Base-by-base conservation (phyloP, 176 grass and related monocot species). In the Triticum turgidum region DNA sequence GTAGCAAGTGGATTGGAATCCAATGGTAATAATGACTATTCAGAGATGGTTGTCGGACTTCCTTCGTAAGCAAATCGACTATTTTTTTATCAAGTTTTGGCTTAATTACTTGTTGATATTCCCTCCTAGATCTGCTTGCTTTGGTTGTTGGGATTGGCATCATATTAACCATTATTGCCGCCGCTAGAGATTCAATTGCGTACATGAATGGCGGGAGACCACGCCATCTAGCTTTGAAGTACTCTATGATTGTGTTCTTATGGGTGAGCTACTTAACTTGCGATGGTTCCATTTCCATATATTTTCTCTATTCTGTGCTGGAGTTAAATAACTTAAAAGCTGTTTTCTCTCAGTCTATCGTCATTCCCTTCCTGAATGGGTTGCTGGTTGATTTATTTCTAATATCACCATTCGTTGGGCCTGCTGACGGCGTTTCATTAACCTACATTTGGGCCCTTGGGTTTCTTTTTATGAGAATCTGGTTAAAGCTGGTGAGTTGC, bases 111-210 rank as follows among this genome's bases (percentile, higher is more conserved):
- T 80, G 61, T 54, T 12, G 17, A 42, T 84, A 17, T 77, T 77
- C 11, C 64, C 30, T 24, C 29, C 63, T 66, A 92, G 91, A 87
- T 92, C 8, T 92, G 34, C 84, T 83, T 75, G 84, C 88, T 80
- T 86, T 76, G 67, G 38, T 64, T 69, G 18, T 84, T 49, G 84
- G 80, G 81, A 84, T 87, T 71, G 85, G 76, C 56, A 65, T 87
- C 44, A 84, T 78, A 75, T 93, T 82, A 69, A 77, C 74, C 64
- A 64, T 70, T 80, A 25, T 89, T 75, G 77, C 76, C 15, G 45
- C 37, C 20, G 27, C 83, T 68, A 64, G 84, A 69, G 82, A 86
- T 77, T 70, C 21, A 20, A 81, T 62, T 65, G 38, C 81, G 4
- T 66, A 81, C n/a, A 61, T 76, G 15, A 79, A 14, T 52, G 44